These are phyloP conservation scores for Trypanosoma scelopori DNA, from an alignment of 208 protist species.

Conservation along the genomic window DNA sequence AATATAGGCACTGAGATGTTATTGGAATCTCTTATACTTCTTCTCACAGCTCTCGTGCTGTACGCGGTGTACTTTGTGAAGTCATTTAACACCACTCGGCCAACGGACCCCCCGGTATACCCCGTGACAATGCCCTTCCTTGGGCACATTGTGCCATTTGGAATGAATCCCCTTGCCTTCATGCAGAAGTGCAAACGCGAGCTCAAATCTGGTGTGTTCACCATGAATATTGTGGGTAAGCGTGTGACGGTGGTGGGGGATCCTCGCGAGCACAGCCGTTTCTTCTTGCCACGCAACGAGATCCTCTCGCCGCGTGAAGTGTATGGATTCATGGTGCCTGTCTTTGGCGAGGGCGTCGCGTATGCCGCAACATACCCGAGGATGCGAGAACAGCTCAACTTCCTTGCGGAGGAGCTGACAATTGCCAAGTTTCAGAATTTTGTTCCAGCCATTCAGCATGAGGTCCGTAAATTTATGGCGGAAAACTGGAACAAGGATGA, in stretches of 20 bases:
- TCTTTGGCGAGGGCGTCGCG: slow-evolving; percentile 85
- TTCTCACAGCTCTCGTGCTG: slow-evolving; percentile 46
- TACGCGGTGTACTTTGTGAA: slow-evolving; percentile 81
- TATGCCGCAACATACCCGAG: slow-evolving; percentile 78
- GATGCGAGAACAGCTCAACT: slow-evolving; percentile 89
- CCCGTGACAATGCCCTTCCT: slow-evolving; percentile 57
- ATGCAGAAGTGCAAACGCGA: slow-evolving; percentile 60
- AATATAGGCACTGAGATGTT: too few relatives aligned
- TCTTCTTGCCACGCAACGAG: slow-evolving; percentile 85
- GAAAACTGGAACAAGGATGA: slow-evolving; percentile 79
- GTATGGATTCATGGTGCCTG: slow-evolving; percentile 84
- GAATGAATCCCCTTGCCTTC: slow-evolving; percentile 67
- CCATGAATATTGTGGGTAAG: slow-evolving; percentile 82
- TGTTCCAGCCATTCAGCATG: slow-evolving; percentile 81
- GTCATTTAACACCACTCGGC: slow-evolving; percentile 76
- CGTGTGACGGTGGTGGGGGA: slow-evolving; percentile 80
- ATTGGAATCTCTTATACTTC: slow-evolving; percentile 45
- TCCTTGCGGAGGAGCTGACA: slow-evolving; percentile 81
- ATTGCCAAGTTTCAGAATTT: slow-evolving; percentile 89
- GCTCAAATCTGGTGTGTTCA: slow-evolving; percentile 68
- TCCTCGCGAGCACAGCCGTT: slow-evolving; percentile 71
- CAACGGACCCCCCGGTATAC: slow-evolving; percentile 76
- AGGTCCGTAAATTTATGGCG: slow-evolving; percentile 79
- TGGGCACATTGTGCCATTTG: slow-evolving; percentile 76
- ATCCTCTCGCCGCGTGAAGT: slow-evolving; percentile 82